Conservation (phyloP, 2,329 filamentous ascomycete species). For the Pseudocercospora macadamiae region DNA sequence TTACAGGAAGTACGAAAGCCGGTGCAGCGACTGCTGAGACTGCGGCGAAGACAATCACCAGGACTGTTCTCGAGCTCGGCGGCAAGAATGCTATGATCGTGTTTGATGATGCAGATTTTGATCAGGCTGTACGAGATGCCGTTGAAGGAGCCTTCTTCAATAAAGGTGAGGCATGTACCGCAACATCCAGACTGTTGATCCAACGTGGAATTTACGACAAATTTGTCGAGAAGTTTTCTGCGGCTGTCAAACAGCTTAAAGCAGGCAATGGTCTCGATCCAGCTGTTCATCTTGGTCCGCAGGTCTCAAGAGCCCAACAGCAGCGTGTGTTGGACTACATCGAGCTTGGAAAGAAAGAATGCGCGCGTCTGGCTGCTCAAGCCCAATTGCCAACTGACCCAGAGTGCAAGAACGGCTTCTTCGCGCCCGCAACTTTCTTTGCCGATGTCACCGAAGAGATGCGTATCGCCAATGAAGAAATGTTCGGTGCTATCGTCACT, state of each 20-base stretch:
- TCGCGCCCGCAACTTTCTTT: constrained; percentile 26
- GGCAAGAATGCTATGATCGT: constrained; percentile 59
- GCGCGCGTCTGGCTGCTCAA: constrained; percentile 20
- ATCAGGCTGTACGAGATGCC: constrained; percentile 66
- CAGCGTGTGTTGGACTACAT: constrained; percentile 44
- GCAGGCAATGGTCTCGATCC: constrained; percentile 68
- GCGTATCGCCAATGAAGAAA: constrained; percentile 41
- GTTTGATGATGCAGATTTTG: constrained; percentile 59
- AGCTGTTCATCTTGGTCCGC: constrained; percentile 70
- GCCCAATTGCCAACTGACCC: constrained; percentile 15
- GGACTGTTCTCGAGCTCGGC: constrained; percentile 60
- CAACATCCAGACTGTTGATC: constrained; percentile 58
- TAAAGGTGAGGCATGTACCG: constrained; percentile 60
- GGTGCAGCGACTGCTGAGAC: constrained; percentile 52
- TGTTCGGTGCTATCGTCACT: constrained; percentile 47
- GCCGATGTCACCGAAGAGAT: constrained; percentile 25
- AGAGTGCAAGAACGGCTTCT: constrained; percentile 27
- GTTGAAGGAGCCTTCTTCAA: constrained; percentile 61
- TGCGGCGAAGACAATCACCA: constrained; percentile 60
- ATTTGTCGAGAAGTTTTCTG: constrained; percentile 60
- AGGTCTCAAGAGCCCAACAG: constrained; percentile 68
- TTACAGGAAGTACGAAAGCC: constrained; percentile 72
- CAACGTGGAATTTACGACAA: constrained; percentile 59
- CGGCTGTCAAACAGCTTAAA: constrained; percentile 54
- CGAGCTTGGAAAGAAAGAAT: constrained; percentile 54